Base-by-base conservation (phyloP, 164 flowering plant genomes). In the Santalum album region DNA sequence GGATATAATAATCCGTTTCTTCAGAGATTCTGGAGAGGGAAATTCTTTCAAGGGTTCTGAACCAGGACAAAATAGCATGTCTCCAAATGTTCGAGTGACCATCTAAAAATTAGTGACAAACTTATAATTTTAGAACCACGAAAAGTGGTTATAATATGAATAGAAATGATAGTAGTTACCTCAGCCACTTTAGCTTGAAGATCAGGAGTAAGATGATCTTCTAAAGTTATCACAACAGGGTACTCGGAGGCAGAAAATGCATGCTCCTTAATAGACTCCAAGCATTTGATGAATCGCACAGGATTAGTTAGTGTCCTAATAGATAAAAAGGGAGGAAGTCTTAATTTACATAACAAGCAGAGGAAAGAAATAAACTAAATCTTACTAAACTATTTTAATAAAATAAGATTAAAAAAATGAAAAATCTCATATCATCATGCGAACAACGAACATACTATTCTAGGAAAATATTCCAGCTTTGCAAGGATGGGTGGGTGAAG, bases 161-260 rank as follows among this genome's bases (percentile, higher is more conserved):
- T 29, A 15, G 26, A 49, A 25, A n/a, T n/a, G 23, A 34, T 27
- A 43, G 49, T 25, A 61, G 73, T 57, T 62, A 79, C 90, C 76
- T 74, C 67, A 16, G 90, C 90, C 39, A 78, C 83, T 84, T 81
- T 81, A 60, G 83, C 87, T 59, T 84, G 90, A 60, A 84, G 87
- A 67, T 75, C 81, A 32, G 81, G 71, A 25, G 84, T 79, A 32
- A 83, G 83, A 53, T 83, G 90, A 59, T 83, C 90, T 67, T 83
- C 90, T 12, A 83, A 66, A 42, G 90, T 83, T 49, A 83, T 79
- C 26, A 83, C 82, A 66, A 83, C 82, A 12, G 87, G 90, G 9
- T 29, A 29, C 9, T 29, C 9, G 34, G 34, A 29, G 34, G 75
- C 34, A 29, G 34, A 29, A 29, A 29, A 29, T 29, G 34, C 34